Percentiles rank a stretch among this genome's conserved stretches.
Evolutionary conservation across 1,284 basidiomycete species (phyloP).

Genomic region (Pseudozyma sp.): DNA sequence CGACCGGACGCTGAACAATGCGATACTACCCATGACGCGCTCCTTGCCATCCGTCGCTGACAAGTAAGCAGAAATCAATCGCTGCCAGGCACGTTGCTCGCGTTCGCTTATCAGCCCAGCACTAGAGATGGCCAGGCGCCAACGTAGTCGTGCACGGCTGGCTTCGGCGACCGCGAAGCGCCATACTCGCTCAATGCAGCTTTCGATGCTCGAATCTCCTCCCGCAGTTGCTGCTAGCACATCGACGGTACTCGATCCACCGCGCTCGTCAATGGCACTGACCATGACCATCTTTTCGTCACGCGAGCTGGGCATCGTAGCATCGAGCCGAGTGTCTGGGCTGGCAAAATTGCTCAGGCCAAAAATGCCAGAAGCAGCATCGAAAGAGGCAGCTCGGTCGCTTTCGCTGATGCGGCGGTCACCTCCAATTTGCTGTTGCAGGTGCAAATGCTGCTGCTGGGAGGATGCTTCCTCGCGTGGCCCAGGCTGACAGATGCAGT

Average conservation of each 20-base stretch:
- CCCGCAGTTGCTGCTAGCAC: slow-evolving; percentile 9
- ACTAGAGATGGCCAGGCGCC: slow-evolving; percentile 51
- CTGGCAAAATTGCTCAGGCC: slow-evolving; percentile 2
- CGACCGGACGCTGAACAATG: slow-evolving; percentile 30
- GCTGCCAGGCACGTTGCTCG: slow-evolving; percentile 37
- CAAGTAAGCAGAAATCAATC: slow-evolving; percentile 15
- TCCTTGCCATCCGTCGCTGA: not conserved
- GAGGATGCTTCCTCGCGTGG: not conserved
- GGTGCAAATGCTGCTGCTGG: not conserved
- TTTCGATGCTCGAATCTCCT: slow-evolving; percentile 17
- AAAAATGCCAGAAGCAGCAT: not conserved
- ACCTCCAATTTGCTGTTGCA: not conserved
- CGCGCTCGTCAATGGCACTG: slow-evolving; percentile 54
- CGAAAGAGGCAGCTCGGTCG: not conserved
- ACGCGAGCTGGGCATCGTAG: not conserved
- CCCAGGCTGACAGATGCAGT: slow-evolving; percentile 17
- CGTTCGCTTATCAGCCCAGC: slow-evolving; percentile 10
- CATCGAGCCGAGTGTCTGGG: not conserved
- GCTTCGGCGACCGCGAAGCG: slow-evolving; percentile 39
- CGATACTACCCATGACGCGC: slow-evolving; percentile 18
- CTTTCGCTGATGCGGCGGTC: not conserved
- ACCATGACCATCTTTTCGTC: slow-evolving; percentile 30
- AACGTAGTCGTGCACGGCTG: slow-evolving; percentile 33
- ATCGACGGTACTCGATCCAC: slow-evolving; percentile 24
- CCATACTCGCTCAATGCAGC: slow-evolving; percentile 42